Conservation (phyloP, 2,329 filamentous ascomycete genomes). For the Trichoderma harzianum region DNA sequence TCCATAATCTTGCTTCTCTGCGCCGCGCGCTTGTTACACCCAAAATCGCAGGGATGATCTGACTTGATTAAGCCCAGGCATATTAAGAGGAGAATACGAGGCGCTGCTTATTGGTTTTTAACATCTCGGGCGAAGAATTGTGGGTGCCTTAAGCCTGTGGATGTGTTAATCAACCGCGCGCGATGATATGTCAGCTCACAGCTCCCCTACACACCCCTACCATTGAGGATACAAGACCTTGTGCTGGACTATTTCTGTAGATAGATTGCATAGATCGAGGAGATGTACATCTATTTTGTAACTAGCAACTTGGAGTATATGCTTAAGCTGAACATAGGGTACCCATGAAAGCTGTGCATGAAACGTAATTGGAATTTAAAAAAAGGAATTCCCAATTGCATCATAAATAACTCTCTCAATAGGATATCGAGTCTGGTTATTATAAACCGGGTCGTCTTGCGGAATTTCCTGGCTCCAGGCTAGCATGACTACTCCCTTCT, state of each 20-base stretch:
- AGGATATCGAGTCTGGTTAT: neutral
- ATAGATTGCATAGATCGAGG: no score
- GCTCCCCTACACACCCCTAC: neutral
- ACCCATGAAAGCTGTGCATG: no score
- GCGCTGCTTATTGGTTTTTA: neutral
- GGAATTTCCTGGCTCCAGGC: neutral
- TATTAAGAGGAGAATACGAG: neutral
- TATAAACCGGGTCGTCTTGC: neutral
- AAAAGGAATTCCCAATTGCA: neutral
- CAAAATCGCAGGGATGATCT: neutral
- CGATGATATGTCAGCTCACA: neutral
- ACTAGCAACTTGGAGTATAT: no score
- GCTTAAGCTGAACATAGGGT: no score
- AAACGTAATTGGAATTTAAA: no score
- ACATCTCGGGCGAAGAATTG: neutral
- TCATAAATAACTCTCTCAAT: neutral
- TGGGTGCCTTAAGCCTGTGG: neutral
- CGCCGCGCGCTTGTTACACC: neutral
- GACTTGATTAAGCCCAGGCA: neutral
- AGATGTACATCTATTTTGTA: no score
- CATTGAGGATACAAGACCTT: no score
- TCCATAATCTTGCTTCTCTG: neutral
- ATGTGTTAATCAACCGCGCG: neutral
- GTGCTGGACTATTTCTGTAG: no score
- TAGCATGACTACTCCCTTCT: neutral